These are phyloP conservation scores for Sugiyamaella japonica DNA, from an alignment of 1,139 yeast species.

Conservation along the genomic window DNA sequence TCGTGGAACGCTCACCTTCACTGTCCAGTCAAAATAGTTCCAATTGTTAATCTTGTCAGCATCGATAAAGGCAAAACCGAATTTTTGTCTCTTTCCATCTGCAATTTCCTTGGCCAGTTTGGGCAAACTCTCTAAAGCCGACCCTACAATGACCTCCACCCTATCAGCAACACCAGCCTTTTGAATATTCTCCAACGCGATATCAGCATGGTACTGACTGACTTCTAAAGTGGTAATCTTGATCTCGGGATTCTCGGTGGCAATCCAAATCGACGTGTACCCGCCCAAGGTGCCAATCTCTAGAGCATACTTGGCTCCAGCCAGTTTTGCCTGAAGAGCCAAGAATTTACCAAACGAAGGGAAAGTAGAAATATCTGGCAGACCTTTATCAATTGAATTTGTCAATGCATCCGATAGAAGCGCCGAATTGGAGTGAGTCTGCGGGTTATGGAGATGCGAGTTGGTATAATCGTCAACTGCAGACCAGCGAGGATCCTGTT, in stretches of 20 bases:
- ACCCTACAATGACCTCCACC: constrained; percentile 29
- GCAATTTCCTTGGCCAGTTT: constrained; percentile 19
- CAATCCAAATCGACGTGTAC: constrained; percentile 27
- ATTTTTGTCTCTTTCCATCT: constrained; percentile 17
- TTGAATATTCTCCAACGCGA: constrained; percentile 24
- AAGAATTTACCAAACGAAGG: constrained; percentile 23
- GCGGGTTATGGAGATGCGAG: constrained; percentile 13
- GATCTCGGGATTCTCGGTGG: constrained; percentile 26
- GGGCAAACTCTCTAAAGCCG: constrained; percentile 24
- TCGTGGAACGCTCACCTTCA: constrained; percentile 22
- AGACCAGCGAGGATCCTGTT: constrained; percentile 18
- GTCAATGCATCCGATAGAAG: constrained; percentile 7
- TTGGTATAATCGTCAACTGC: constrained; percentile 18
- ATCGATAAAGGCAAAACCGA: constrained; percentile 27
- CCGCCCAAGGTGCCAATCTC: constrained; percentile 29
- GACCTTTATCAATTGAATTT: constrained; percentile 20
- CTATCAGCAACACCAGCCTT: constrained; percentile 26
- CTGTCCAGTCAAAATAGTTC: constrained; percentile 24
- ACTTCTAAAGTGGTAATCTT: constrained; percentile 26
- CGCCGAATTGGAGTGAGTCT: constrained; percentile 4
- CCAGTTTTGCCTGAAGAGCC: constrained; percentile 19
- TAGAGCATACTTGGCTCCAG: constrained; percentile 23
- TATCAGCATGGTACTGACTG: constrained; percentile 26
- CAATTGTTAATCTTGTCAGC: constrained; percentile 27
- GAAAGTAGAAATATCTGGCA: constrained; percentile 25